phyloP scores from a whole-genome alignment of 345 rosid species.

The Turnera subulata region DNA sequence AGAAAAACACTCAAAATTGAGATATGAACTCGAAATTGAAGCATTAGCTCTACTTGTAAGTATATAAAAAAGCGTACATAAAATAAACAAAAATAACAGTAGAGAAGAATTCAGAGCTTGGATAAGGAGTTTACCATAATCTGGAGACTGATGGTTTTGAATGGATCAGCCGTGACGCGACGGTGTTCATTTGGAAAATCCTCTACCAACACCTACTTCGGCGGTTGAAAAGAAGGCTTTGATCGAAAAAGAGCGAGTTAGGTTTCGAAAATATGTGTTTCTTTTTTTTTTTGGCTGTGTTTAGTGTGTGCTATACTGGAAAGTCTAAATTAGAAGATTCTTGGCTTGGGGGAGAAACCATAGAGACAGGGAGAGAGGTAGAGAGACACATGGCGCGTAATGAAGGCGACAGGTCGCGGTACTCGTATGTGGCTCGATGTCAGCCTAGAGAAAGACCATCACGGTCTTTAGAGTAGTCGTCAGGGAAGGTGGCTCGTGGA shows the following conservation, averaged over 20 bases:
- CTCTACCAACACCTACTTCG: neutral
- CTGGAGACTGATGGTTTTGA: slow-evolving; percentile 31
- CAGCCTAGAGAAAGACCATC: slow-evolving; percentile 7
- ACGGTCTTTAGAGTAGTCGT: too few species aligned
- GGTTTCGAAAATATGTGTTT: neutral
- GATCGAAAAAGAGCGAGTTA: neutral
- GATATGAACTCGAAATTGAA: too few species aligned
- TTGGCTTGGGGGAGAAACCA: neutral
- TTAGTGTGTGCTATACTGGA: too few species aligned
- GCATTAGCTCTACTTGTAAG: too few species aligned
- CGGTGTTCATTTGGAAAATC: slow-evolving; percentile 30
- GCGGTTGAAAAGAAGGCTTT: neutral
- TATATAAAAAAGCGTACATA: neutral
- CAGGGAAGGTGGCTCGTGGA: too few species aligned
- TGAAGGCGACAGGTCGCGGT: slow-evolving; percentile 16
- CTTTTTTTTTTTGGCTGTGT: too few species aligned
- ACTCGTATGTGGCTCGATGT: slow-evolving; percentile 28
- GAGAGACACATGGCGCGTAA: slow-evolving; percentile 32
- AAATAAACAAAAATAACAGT: neutral
- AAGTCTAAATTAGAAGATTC: too few species aligned
- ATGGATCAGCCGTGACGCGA: slow-evolving; percentile 40
- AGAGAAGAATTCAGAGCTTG: neutral
- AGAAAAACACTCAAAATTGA: neutral
- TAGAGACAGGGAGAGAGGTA: neutral
- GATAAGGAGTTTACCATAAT: slow-evolving; percentile 28